Evolutionary conservation across 2,329 filamentous ascomycete genomes (phyloP).

Genomic region (Talaromyces sp.): DNA sequence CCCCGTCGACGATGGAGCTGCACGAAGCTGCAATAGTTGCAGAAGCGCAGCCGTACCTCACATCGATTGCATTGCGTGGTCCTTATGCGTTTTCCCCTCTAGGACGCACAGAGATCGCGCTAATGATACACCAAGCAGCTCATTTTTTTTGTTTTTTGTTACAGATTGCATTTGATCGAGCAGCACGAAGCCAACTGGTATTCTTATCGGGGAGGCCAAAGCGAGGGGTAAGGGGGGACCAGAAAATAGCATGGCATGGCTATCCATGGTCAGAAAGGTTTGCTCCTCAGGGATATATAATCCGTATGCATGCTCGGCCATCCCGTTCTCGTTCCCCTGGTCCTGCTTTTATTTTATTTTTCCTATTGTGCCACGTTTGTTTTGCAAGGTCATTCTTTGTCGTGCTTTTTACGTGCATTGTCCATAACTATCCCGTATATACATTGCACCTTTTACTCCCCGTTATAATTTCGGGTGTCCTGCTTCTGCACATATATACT

Average conservation of each 20-base stretch:
- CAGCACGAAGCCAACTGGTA: slow-evolving; percentile 14
- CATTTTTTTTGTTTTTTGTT: slow-evolving; percentile 7
- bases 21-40: background rate
- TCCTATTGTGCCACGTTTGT: slow-evolving; percentile 6
- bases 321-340: background rate
- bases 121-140: slow-evolving; percentile 21
- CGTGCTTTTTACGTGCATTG: background rate
- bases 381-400: slow-evolving; percentile 3
- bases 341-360: background rate
- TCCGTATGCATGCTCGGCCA: slow-evolving; percentile 8
- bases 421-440: slow-evolving; percentile 4
- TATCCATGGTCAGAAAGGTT: background rate
- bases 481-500: slow-evolving; percentile 4
- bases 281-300: slow-evolving; percentile 10
- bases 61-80: slow-evolving; percentile 11
- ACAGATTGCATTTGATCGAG: slow-evolving; percentile 14
- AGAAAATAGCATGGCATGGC: background rate
- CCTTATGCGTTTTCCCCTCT: slow-evolving; percentile 17
- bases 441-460: background rate
- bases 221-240: slow-evolving; percentile 12
- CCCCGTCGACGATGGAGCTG: slow-evolving; percentile 8
- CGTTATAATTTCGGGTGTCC: background rate
- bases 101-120: slow-evolving; percentile 17
- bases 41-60: slow-evolving; percentile 18
- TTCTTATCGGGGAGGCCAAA: slow-evolving; percentile 14